phyloP scores from a whole-genome alignment of 306 rosid species.

The barrel medic (Medicago truncatula) region MtrunA17r5.0-ANR NC_053044.1:42292501-42293000 shows the following conservation, averaged over 20 bases:
- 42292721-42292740: neutral
- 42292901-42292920: conserved; percentile 5
- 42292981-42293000: conserved; percentile 57
- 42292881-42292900: conserved; percentile 34
- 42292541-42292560: too few relatives aligned
- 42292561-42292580: too few relatives aligned
- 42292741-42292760: neutral
- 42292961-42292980: conserved; percentile 37
- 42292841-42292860: conserved; percentile 4
- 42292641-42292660: neutral
- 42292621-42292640: too few relatives aligned
- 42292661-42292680: neutral
- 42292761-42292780: conserved; percentile 6
- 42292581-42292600: too few relatives aligned
- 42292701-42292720: neutral
- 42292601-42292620: too few relatives aligned
- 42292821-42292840: conserved; percentile 1
- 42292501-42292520: too few relatives aligned
- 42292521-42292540: too few relatives aligned
- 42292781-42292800: conserved; percentile 15
- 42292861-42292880: conserved; percentile 35
- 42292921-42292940: conserved; percentile 10
- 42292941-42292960: conserved; percentile 42
- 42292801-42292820: conserved; percentile 38
- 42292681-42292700: neutral